Percentiles rank a stretch among this genome's conserved stretches.
Evolutionary conservation across 495 filamentous ascomycete genomes (phyloP).

Genomic region (Penicillium argentinense): DNA sequence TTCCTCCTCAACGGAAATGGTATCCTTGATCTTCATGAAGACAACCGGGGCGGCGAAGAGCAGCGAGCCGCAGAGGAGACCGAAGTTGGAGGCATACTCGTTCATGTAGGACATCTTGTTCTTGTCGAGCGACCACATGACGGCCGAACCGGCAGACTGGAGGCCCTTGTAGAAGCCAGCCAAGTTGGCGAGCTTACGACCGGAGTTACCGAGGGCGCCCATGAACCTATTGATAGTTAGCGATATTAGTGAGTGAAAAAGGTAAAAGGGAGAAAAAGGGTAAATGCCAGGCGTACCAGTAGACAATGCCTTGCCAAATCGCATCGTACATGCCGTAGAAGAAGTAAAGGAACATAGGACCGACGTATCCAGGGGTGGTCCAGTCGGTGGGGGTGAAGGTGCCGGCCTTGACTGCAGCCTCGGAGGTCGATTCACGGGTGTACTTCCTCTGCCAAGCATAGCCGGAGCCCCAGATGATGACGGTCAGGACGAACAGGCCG

Average conservation of each 20-base stretch:
- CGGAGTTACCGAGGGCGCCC: constrained; percentile 86
- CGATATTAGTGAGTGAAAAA: background rate
- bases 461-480: constrained; percentile 52
- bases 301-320: constrained; percentile 68
- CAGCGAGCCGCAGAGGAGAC: constrained; percentile 63
- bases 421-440: constrained; percentile 29
- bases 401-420: constrained; percentile 7
- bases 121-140: constrained; percentile 77
- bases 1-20: constrained; percentile 69
- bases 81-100: constrained; percentile 58
- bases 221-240: constrained; percentile 62
- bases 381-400: constrained; percentile 39
- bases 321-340: constrained; percentile 56
- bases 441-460: constrained; percentile 52
- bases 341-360: constrained; percentile 55
- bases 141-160: constrained; percentile 79
- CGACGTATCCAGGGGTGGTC: constrained; percentile 38
- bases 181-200: constrained; percentile 85
- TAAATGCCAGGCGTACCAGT: constrained; percentile 65
- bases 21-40: constrained; percentile 68
- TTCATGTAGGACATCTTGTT: constrained; percentile 57
- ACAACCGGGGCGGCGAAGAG: constrained; percentile 72
- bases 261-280: background rate
- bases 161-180: constrained; percentile 93
- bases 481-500: constrained; percentile 40